These are phyloP conservation scores for Pichia sp. DNA, from an alignment of 1,139 yeast species.

Conservation along the genomic window DNA sequence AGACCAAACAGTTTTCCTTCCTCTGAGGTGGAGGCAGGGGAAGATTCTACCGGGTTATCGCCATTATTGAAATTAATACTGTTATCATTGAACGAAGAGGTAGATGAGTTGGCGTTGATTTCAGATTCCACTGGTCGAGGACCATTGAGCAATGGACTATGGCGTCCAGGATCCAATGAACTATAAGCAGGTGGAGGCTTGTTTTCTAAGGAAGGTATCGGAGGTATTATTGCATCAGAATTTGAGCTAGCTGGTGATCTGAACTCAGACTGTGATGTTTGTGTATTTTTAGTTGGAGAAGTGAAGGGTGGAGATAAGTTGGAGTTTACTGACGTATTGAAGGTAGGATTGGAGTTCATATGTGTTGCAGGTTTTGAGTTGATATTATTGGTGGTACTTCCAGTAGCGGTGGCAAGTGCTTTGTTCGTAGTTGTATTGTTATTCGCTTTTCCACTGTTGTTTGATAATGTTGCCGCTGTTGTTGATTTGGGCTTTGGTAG, in stretches of 20 bases:
- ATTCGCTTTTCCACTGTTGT: not conserved
- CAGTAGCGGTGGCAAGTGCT: not conserved
- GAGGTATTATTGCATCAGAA: slow-evolving; percentile 8
- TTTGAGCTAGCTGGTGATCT: slow-evolving; percentile 2
- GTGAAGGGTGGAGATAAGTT: not conserved
- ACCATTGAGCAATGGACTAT: slow-evolving; percentile 22
- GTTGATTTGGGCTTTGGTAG: slow-evolving; percentile 10
- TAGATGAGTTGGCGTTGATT: slow-evolving; percentile 5
- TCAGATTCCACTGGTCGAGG: slow-evolving; percentile 26
- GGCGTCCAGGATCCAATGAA: slow-evolving; percentile 27
- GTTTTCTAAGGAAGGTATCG: slow-evolving; percentile 8
- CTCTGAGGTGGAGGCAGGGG: not conserved
- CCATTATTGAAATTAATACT: slow-evolving; percentile 10
- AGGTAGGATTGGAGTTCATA: not conserved
- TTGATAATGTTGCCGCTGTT: not conserved
- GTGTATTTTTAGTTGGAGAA: not conserved
- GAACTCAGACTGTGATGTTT: not conserved
- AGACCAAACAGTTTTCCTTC: slow-evolving; percentile 55
- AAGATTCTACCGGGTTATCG: not conserved
- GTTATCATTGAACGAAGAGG: slow-evolving; percentile 13
- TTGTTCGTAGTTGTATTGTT: not conserved
- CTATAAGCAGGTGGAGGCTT: slow-evolving; percentile 19
- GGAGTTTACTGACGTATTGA: not conserved
- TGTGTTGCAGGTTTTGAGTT: not conserved
- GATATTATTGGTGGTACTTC: not conserved